A percentile compares a stretch with the other conserved stretches of the same genome.
phyloP scores from a whole-genome alignment of 2,329 filamentous ascomycete species.

The Septoria linicola region DNA sequence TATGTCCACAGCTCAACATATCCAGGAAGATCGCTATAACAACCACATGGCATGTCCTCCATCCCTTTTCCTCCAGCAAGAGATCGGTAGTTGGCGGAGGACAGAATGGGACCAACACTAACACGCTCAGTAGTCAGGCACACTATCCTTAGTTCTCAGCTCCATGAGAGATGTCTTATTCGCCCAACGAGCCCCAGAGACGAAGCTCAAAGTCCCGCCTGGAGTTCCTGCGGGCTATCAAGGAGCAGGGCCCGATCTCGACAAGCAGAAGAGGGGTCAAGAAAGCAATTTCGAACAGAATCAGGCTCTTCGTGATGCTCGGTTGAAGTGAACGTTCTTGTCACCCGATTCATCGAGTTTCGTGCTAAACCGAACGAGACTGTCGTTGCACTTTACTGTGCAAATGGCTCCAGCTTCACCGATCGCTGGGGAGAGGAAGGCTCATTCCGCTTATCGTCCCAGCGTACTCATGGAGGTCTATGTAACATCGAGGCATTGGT shows the following conservation, averaged over 20 bases:
- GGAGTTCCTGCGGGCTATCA: constrained; percentile 12
- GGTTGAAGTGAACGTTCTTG: no score
- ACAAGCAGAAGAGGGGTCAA: not conserved
- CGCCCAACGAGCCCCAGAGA: constrained; percentile 21
- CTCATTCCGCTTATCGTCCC: no score
- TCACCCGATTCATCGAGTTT: no score
- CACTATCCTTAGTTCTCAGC: constrained; percentile 20
- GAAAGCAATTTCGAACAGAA: not conserved
- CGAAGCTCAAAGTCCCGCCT: constrained; percentile 21
- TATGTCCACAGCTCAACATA: no score
- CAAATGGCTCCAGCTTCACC: no score
- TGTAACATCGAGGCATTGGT: no score
- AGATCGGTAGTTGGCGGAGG: not conserved
- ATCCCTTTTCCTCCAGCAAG: not conserved
- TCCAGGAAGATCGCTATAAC: no score
- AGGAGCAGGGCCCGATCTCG: not conserved
- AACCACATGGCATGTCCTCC: not conserved
- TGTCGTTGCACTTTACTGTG: no score
- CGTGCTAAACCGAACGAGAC: no score
- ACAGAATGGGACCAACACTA: not conserved
- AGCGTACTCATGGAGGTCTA: no score
- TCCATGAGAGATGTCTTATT: constrained; percentile 30
- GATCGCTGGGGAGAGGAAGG: no score
- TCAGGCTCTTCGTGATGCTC: not conserved
- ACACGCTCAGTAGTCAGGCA: constrained; percentile 19